Conservation (phyloP, 306 rosid genomes). For the Oemleria cerasiformis region DNA sequence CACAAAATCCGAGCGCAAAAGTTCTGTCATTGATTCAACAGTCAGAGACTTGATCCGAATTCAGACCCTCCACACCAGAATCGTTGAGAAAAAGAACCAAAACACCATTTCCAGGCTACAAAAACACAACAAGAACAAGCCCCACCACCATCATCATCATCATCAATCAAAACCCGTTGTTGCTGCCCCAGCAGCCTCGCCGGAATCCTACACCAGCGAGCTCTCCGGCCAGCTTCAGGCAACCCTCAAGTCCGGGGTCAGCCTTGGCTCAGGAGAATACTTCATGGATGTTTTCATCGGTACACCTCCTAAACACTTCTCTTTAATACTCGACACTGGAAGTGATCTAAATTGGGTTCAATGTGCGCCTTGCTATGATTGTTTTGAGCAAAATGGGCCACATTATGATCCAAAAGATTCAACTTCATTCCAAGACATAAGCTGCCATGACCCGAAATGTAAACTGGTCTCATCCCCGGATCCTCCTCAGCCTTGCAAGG, state of each 20-base stretch:
- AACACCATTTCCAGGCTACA: constrained; percentile 62
- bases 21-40: constrained; percentile 51
- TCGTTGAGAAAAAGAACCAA: constrained; percentile 76
- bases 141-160: neutral
- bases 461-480: constrained; percentile 81
- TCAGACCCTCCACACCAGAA: constrained; percentile 71
- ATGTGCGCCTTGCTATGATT: constrained; percentile 82
- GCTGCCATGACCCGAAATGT: constrained; percentile 66
- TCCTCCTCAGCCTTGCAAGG: constrained; percentile 75
- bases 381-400: constrained; percentile 88
- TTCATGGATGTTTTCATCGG: constrained; percentile 96
- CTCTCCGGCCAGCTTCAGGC: constrained; percentile 70
- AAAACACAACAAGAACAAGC: constrained; percentile 16
- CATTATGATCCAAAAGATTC: constrained; percentile 80
- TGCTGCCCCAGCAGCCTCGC: constrained; percentile 42
- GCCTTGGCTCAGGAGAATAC: constrained; percentile 93
- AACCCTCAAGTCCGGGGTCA: constrained; percentile 90
- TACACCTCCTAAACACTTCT: constrained; percentile 86
- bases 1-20: constrained; percentile 36
- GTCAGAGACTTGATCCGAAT: constrained; percentile 64
- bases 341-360: constrained; percentile 99
- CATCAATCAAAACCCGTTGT: neutral
- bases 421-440: constrained; percentile 59
- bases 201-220: constrained; percentile 36
- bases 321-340: constrained; percentile 90